Conservation (phyloP, 306 rosid genomes). For the Cicer yamashitae region DNA sequence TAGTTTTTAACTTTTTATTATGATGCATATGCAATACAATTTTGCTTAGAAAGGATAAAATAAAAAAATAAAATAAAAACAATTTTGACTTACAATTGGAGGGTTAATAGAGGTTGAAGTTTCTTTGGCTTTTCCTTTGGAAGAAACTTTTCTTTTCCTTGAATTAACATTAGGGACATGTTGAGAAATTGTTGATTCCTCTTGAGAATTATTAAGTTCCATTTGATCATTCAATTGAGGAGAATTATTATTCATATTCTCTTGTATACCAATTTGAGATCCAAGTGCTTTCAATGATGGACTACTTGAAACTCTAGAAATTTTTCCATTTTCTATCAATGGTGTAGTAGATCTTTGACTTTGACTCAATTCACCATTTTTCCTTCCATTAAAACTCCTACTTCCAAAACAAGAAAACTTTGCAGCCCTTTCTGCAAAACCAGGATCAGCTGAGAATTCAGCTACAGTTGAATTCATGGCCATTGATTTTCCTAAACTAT, state of each 20-base stretch:
- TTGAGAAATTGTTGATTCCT: slow-evolving; percentile 74
- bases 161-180: slow-evolving; percentile 59
- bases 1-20: too few relatives aligned
- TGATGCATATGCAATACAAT: too few relatives aligned
- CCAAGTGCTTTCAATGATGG: slow-evolving; percentile 76
- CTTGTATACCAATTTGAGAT: slow-evolving; percentile 45
- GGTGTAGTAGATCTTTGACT: slow-evolving; percentile 51
- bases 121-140: slow-evolving; percentile 74
- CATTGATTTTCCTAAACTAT: slow-evolving; percentile 36
- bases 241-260: slow-evolving; percentile 44
- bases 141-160: slow-evolving; percentile 76
- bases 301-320: slow-evolving; percentile 72
- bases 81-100: slow-evolving; percentile 52
- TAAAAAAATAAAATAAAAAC: neutral
- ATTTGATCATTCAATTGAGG: slow-evolving; percentile 49
- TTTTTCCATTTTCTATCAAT: slow-evolving; percentile 49
- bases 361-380: slow-evolving; percentile 48
- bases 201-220: slow-evolving; percentile 63
- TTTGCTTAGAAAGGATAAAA: slow-evolving; percentile 19
- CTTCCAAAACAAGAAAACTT: slow-evolving; percentile 94
- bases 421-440: slow-evolving; percentile 92
- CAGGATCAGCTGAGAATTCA: slow-evolving; percentile 82
- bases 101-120: slow-evolving; percentile 45
- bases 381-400: slow-evolving; percentile 74
- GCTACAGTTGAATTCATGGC: slow-evolving; percentile 70